A percentile compares a stretch with the other conserved stretches of the same genome.
phyloP scores from a whole-genome alignment of 352 stramenopile species.

The Phytophthora pinifolia region DNA sequence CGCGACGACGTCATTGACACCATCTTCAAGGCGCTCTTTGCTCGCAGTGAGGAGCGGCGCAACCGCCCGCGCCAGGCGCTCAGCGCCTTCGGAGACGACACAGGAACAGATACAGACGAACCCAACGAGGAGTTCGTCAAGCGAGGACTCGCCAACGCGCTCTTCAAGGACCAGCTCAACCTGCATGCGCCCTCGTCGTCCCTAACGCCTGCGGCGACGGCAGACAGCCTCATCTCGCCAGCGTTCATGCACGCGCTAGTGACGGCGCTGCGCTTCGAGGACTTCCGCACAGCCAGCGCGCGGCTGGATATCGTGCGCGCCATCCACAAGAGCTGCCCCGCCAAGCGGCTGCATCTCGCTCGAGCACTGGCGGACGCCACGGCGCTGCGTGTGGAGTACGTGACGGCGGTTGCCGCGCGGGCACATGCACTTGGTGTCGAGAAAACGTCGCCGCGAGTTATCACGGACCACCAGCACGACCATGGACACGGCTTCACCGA shows the following conservation, averaged over 20 bases:
- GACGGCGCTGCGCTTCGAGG: slow-evolving; percentile 80
- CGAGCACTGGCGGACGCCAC: slow-evolving; percentile 74
- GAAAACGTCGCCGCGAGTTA: slow-evolving; percentile 39
- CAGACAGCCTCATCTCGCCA: slow-evolving; percentile 74
- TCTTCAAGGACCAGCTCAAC: slow-evolving; percentile 74
- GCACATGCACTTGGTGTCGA: slow-evolving; percentile 64
- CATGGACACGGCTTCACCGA: slow-evolving; percentile 84
- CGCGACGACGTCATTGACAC: slow-evolving; percentile 83
- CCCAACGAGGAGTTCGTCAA: slow-evolving; percentile 89
- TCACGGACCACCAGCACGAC: slow-evolving; percentile 62
- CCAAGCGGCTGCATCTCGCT: slow-evolving; percentile 67
- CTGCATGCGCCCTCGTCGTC: slow-evolving; percentile 25
- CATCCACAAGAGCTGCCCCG: slow-evolving; percentile 81
- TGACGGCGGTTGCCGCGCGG: slow-evolving; percentile 44
- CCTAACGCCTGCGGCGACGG: slow-evolving; percentile 40
- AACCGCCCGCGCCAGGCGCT: slow-evolving; percentile 36
- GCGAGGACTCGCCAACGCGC: slow-evolving; percentile 62
- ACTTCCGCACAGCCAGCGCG: slow-evolving; percentile 82
- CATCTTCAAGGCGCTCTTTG: slow-evolving; percentile 77
- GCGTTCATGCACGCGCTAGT: slow-evolving; percentile 79
- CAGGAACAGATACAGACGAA: slow-evolving; percentile 75
- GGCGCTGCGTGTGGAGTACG: slow-evolving; percentile 66
- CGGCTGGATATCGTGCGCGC: slow-evolving; percentile 80
- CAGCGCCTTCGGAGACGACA: slow-evolving; percentile 74
- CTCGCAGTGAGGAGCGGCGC: slow-evolving; percentile 32